Evolutionary conservation across 129 eudicot genomes (phyloP), one percentile per base, ranked within the genome.

Genomic region (Artemisia annua): DNA sequence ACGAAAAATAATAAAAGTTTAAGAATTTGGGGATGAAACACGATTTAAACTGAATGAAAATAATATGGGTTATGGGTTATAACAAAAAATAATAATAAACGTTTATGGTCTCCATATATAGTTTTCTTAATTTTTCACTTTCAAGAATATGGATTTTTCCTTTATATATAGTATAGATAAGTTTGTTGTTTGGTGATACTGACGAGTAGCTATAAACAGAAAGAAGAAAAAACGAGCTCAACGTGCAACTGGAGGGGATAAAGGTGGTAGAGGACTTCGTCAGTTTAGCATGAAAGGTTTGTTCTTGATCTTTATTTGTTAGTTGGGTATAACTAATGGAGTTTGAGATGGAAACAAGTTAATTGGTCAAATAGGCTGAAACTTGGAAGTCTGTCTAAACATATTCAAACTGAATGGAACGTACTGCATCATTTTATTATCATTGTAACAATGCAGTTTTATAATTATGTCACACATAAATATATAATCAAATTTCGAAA

Each of bases 261-360:
- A 91, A 78, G 90, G 78, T 75, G 97, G 95, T 35, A 83, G 97
- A 79, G 97, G 97, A 76, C 95, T 91, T 48, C 91, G 97, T 10
- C 97, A 91, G 71, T 91, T 91, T 78, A 91, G 97, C 83, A 91
- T 91, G 97, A 91, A 91, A 91, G 97, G 97, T 87, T 62, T 73
- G 62, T 50, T 14, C 62, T 32, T 71, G 30, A 19, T 64, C 3
- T 72, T 39, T 39, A 39, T 39, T 5, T 39, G 18, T n/a, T 10
- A 1, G 18, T 28, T 7, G 4, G 11, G 19, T 69, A 30, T 43
- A 44, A 32, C 11, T 30, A 24, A 8, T 28, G 11, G 13, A 51
- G 62, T 26, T 4, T 12, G 11, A 55, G 24, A 17, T n/a, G 20
- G 61, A 17, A 55, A 55, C 26, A 3, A 7, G 1, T 39, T 10